Conservation (phyloP, 169 alveolate species). For the Hepatocystis sp. region DNA sequence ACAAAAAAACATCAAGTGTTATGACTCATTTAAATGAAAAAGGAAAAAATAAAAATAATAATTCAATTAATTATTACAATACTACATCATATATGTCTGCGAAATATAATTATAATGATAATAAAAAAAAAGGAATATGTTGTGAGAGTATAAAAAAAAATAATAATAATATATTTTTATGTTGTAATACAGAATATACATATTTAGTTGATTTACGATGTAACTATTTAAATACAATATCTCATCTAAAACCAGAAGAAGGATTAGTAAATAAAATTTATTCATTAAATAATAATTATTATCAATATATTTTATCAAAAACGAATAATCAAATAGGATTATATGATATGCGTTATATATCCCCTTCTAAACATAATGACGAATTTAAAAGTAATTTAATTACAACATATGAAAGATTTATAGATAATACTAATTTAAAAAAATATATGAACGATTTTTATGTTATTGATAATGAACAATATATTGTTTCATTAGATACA, state of each 20-base stretch:
- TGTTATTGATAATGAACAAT: conserved; percentile 75
- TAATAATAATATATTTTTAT: conserved; percentile 68
- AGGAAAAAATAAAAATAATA: conserved; percentile 37
- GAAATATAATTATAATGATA: conserved; percentile 65
- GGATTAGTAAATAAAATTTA: conserved; percentile 72
- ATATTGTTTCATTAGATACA: conserved; percentile 70
- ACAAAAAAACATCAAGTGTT: conserved; percentile 23
- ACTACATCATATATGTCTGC: conserved; percentile 74
- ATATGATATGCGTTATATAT: conserved; percentile 58
- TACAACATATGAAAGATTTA: conserved; percentile 53
- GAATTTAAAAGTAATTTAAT: conserved; percentile 50
- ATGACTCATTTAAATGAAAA: conserved; percentile 21
- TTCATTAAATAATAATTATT: conserved; percentile 69
- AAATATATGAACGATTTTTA: conserved; percentile 74
- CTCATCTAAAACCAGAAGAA: conserved; percentile 70
- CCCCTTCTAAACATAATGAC: conserved; percentile 54
- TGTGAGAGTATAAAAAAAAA: conserved; percentile 62
- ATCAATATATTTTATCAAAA: conserved; percentile 75
- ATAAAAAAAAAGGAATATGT: conserved; percentile 75
- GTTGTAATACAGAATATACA: conserved; percentile 66
- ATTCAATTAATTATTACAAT: conserved; percentile 56
- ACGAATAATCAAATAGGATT: conserved; percentile 76
- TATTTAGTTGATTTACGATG: conserved; percentile 72
- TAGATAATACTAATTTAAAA: conserved; percentile 73
- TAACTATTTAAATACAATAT: conserved; percentile 73